Evolutionary conservation across 805 yeast species (phyloP).

Genomic region (Hanseniaspora nectarophila): DNA sequence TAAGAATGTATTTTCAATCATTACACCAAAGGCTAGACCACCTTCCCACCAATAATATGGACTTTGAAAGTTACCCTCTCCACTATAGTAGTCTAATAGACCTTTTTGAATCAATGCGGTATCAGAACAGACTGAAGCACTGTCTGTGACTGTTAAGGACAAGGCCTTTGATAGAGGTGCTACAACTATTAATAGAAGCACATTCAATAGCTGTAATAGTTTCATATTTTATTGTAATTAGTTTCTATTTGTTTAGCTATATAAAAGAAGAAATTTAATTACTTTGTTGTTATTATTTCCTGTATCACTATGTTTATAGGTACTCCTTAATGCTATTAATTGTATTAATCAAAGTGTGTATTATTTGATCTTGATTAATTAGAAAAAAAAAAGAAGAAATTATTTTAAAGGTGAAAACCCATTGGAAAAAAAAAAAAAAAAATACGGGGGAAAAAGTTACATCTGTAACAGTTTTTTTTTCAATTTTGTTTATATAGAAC

Average conservation of each 20-base stretch:
- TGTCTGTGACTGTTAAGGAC: conserved; percentile 31
- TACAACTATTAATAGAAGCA: not conserved
- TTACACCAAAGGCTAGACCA: conserved; percentile 59
- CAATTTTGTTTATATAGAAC: too few relatives aligned
- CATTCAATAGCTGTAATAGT: not conserved
- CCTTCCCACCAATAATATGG: conserved; percentile 89
- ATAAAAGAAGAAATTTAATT: too few relatives aligned
- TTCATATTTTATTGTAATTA: not conserved
- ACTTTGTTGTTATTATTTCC: too few relatives aligned
- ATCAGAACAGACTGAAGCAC: conserved; percentile 43
- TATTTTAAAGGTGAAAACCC: too few relatives aligned
- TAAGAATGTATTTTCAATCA: conserved; percentile 62
- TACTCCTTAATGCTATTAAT: too few relatives aligned
- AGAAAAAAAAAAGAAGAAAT: too few relatives aligned
- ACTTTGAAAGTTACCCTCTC: conserved; percentile 55
- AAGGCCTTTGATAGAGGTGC: conserved; percentile 16
- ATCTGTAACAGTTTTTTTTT: too few relatives aligned
- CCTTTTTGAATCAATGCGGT: conserved; percentile 50
- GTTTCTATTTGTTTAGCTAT: not conserved
- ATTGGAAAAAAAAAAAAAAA: not conserved
- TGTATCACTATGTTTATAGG: not conserved
- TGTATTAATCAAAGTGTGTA: too few relatives aligned
- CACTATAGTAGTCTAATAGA: conserved; percentile 56
- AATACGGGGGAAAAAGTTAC: too few relatives aligned
- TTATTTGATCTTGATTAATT: too few relatives aligned